These are phyloP conservation scores for Chlorophyllum brunneum DNA, from an alignment of 768 basidiomycete species.

Conservation along the genomic window DNA sequence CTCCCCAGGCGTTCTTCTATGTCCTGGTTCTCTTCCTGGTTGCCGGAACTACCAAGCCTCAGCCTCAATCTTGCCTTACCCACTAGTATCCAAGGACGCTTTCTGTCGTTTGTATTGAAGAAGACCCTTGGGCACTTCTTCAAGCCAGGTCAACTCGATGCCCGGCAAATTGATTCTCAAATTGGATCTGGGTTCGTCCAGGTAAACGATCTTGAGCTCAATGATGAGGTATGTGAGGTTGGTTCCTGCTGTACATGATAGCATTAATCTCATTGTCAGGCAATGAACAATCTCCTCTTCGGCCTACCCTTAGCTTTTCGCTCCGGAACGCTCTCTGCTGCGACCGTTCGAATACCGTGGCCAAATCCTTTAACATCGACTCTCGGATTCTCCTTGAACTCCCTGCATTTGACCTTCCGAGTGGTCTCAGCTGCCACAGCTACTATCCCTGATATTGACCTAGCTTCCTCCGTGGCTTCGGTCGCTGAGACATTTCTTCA, in stretches of 20 bases:
- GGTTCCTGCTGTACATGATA: constrained; percentile 8
- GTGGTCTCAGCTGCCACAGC: constrained; percentile 26
- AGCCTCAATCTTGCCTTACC: constrained; percentile 67
- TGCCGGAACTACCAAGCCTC: constrained; percentile 63
- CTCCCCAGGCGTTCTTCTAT: constrained; percentile 15
- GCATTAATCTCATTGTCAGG: constrained; percentile 37
- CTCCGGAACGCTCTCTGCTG: constrained; percentile 68
- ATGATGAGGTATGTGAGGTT: constrained; percentile 55
- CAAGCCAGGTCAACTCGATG: constrained; percentile 85
- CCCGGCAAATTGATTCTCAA: constrained; percentile 85
- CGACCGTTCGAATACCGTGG: constrained; percentile 80
- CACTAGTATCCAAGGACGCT: constrained; percentile 76
- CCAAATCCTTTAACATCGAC: constrained; percentile 78
- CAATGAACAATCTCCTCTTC: constrained; percentile 69
- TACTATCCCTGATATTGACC: constrained; percentile 30
- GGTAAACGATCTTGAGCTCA: constrained; percentile 78
- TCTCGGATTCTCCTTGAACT: constrained; percentile 65
- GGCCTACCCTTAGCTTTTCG: constrained; percentile 65
- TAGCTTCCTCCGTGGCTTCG: constrained; percentile 78
- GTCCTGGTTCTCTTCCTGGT: constrained; percentile 54
- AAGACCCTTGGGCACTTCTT: constrained; percentile 81
- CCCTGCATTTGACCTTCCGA: constrained; percentile 66
- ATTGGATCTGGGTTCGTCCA: constrained; percentile 90
- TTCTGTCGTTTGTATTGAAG: constrained; percentile 86
- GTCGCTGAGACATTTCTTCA: constrained; percentile 86